Base-by-base conservation (phyloP, 805 yeast species). In the Candida saitoana region DNA sequence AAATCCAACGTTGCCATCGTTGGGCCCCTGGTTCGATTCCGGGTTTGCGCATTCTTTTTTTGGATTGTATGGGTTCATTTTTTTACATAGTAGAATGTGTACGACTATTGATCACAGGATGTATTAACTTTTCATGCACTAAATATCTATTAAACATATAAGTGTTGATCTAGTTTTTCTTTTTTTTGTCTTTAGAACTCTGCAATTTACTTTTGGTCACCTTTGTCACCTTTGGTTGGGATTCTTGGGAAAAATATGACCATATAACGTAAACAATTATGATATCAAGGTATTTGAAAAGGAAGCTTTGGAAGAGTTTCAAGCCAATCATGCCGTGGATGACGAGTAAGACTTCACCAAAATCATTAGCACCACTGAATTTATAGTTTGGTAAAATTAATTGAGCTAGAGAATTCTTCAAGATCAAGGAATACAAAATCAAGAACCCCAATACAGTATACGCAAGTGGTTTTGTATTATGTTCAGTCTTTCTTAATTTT, bases 1-100 rank as follows among this genome's bases (percentile, higher is more conserved):
- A 34, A 34, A 34, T 34, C 37, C 37, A 34, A 34, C 37, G 37
- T 34, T 34, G 37, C 37, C 37, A 34, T 34, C 37, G 37, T 34
- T 34, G 37, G 37, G 37, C 37, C 37, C 37, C 37, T 19, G 34
- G 32, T 22, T 36, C 32, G 34, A 27, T 36, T 25, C 32, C 39
- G 39, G 34, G 34, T 29, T 34, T 34, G 37, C 37, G 37, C 32
- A 36, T 36, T 36, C 19, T 25, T 29, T 29, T 29, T 29, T 9
- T n/a, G n/a, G n/a, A n/a, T n/a, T n/a, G n/a, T n/a, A n/a, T n/a
- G n/a, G n/a, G n/a, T n/a, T n/a, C n/a, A n/a, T n/a, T n/a, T n/a
- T n/a, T n/a, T n/a, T n/a, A n/a, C n/a, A n/a, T n/a, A n/a, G n/a
- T n/a, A n/a, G n/a, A n/a, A n/a, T n/a, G n/a, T n/a, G n/a, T n/a